Percentiles rank a stretch among this genome's conserved stretches.
These are phyloP conservation scores for Penicillium bialowiezense DNA, from an alignment of 495 filamentous ascomycete species.

Conservation along the genomic window DNA sequence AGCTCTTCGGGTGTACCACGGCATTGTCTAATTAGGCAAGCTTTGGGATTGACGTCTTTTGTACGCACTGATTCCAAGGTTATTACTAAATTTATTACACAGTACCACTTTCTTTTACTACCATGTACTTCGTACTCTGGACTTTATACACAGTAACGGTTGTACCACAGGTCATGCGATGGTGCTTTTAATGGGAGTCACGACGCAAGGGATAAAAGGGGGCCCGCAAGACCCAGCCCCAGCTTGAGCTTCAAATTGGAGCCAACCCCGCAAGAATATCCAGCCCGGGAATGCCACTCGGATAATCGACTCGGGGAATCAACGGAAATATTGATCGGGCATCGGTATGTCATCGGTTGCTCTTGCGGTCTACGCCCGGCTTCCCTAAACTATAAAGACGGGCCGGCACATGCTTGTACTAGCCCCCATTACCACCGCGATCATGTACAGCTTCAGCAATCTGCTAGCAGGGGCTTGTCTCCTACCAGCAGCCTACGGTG, in stretches of 20 bases:
- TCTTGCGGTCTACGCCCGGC: neutral
- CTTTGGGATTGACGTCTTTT: neutral
- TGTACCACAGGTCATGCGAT: too few relatives aligned
- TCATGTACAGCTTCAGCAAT: slow-evolving; percentile 30
- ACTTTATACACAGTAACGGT: neutral
- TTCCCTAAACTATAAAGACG: slow-evolving; percentile 15
- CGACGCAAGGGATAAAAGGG: slow-evolving; percentile 1
- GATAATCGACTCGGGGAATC: slow-evolving; percentile 17
- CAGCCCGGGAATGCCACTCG: slow-evolving; percentile 1
- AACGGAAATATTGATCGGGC: slow-evolving; percentile 15
- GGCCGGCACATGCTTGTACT: neutral
- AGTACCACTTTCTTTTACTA: too few relatives aligned
- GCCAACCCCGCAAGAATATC: slow-evolving; percentile 21
- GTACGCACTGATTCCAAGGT: neutral
- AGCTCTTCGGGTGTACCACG: neutral
- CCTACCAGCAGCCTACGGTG: slow-evolving; percentile 26
- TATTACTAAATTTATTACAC: neutral
- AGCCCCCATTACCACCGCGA: neutral
- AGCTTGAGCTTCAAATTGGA: neutral
- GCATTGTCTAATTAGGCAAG: neutral
- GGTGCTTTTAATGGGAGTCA: too few relatives aligned
- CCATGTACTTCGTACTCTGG: neutral
- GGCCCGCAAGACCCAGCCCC: slow-evolving; percentile 5
- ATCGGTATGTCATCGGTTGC: slow-evolving; percentile 11
- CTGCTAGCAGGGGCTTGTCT: slow-evolving; percentile 28